Evolutionary conservation across 805 yeast species (phyloP).

Genomic region (Cyberlindnera suaveolens): DNA sequence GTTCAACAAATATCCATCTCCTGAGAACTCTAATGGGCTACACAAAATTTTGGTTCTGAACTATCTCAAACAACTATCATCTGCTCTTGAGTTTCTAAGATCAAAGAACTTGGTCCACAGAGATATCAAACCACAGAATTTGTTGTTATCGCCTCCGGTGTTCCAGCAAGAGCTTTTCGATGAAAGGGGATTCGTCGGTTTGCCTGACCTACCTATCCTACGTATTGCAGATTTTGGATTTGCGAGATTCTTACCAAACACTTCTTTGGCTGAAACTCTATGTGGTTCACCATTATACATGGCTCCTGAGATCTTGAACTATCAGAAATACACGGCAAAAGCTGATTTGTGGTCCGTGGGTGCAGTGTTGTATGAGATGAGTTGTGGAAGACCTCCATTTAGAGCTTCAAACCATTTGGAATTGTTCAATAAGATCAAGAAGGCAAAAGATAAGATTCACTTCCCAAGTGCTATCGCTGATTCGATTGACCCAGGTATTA

Average conservation of each 20-base stretch:
- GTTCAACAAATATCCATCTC: slow-evolving; percentile 78
- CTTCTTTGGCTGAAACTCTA: slow-evolving; percentile 92
- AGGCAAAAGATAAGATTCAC: slow-evolving; percentile 66
- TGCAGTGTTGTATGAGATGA: slow-evolving; percentile 92
- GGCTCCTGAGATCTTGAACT: slow-evolving; percentile 96
- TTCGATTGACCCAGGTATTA: slow-evolving; percentile 53
- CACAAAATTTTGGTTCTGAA: slow-evolving; percentile 75
- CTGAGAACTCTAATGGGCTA: slow-evolving; percentile 70
- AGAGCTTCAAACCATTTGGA: slow-evolving; percentile 92
- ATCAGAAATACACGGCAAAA: slow-evolving; percentile 93
- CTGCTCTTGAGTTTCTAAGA: slow-evolving; percentile 78
- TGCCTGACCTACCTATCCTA: slow-evolving; percentile 83
- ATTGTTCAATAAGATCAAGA: slow-evolving; percentile 77
- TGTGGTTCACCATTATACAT: slow-evolving; percentile 97
- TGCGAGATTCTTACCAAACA: slow-evolving; percentile 88
- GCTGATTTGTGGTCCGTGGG: slow-evolving; percentile 99
- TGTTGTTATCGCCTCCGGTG: slow-evolving; percentile 75
- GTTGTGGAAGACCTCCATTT: slow-evolving; percentile 94
- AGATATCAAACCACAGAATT: slow-evolving; percentile 91
- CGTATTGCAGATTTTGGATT: slow-evolving; percentile 98
- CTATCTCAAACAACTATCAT: slow-evolving; percentile 78
- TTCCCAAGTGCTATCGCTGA: slow-evolving; percentile 60
- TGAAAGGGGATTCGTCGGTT: slow-evolving; percentile 55
- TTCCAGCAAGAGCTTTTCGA: slow-evolving; percentile 55
- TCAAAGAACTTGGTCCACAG: slow-evolving; percentile 84